Base-by-base conservation (phyloP, 441 rosid species). In the Croton setiger region DNA sequence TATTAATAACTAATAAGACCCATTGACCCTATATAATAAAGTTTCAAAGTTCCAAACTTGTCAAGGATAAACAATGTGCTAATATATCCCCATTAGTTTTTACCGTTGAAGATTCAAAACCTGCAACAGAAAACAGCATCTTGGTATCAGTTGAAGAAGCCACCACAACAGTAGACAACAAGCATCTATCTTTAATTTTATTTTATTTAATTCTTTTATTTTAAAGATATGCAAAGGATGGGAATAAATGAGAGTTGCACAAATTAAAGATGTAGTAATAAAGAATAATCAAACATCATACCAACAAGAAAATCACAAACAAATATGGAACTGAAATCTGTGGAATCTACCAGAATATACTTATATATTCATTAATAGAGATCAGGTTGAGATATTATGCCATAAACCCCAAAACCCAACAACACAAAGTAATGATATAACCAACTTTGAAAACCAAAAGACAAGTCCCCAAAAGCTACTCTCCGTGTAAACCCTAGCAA, bases 51-150 rank as follows among this genome's bases (percentile, higher is more conserved):
- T 80, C 86, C 88, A 79, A 83, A 78, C 88, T 81, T 78, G 72
- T 79, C 78, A 68, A 65, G 43, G 59, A 49, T 37, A 62, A 76
- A 76, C 73, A 75, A 47, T 65, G 60, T 64, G 39, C 77, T 72
- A 60, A 52, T 41, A 39, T 67, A 33, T 44, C 51, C 64, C 47
- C 13, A 7, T 69, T 27, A 27, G 70, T 82, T 72, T 78, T 73
- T 66, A 78, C 77, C 80, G 78, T 86, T 83, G 80, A 84, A 84
- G 80, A 74, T 79, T 82, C 80, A 82, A 83, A 78, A 79, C 88
- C 92, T 84, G 88, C 84, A 86, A 88, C 80, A 57, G 77, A 86
- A 87, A 89, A 87, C 97, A 92, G 91, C 97, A 89, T 89, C 90
- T 88, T 53, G 89, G 82, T 72, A 82, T 87, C 78, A 89, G 96